Evolutionary conservation across 2,329 filamentous ascomycete species (phyloP).

Genomic region (Colletotrichum truncatum): DNA sequence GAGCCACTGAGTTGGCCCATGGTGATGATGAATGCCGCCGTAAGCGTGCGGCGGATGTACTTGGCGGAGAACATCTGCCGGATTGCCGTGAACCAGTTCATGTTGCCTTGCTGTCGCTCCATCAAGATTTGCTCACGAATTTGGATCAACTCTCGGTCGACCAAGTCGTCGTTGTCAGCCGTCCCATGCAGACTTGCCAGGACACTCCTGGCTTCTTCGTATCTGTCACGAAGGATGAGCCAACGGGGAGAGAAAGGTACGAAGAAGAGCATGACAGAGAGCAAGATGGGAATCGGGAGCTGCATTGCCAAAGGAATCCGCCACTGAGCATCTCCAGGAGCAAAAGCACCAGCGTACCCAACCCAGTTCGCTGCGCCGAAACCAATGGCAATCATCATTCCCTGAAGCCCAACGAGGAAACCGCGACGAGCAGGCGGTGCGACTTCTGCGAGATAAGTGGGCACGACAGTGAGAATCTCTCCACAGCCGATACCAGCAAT

Average conservation of each 20-base stretch:
- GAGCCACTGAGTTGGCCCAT: constrained; percentile 46
- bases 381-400: constrained; percentile 36
- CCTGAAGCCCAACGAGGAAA: constrained; percentile 36
- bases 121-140: constrained; percentile 41
- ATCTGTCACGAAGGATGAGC: constrained; percentile 24
- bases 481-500: constrained; percentile 34
- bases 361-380: constrained; percentile 43
- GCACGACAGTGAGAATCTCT: constrained; percentile 33
- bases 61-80: constrained; percentile 35
- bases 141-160: constrained; percentile 36
- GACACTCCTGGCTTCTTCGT: constrained; percentile 32
- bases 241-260: constrained; percentile 38
- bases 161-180: constrained; percentile 32
- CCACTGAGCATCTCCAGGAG: constrained; percentile 39
- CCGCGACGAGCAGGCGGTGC: constrained; percentile 35
- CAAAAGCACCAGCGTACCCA: constrained; percentile 45
- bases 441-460: constrained; percentile 39
- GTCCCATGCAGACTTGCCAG: constrained; percentile 32
- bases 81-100: constrained; percentile 30
- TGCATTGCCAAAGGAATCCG: constrained; percentile 37
- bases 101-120: constrained; percentile 33
- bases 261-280: constrained; percentile 34
- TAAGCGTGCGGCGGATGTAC: constrained; percentile 41
- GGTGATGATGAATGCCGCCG: constrained; percentile 42
- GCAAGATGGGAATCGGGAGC: constrained; percentile 32